Percentiles rank a stretch among this genome's conserved stretches.
These are phyloP conservation scores for Ilyonectria sp. DNA, from an alignment of 2,329 filamentous ascomycete species.

Conservation along the genomic window DNA sequence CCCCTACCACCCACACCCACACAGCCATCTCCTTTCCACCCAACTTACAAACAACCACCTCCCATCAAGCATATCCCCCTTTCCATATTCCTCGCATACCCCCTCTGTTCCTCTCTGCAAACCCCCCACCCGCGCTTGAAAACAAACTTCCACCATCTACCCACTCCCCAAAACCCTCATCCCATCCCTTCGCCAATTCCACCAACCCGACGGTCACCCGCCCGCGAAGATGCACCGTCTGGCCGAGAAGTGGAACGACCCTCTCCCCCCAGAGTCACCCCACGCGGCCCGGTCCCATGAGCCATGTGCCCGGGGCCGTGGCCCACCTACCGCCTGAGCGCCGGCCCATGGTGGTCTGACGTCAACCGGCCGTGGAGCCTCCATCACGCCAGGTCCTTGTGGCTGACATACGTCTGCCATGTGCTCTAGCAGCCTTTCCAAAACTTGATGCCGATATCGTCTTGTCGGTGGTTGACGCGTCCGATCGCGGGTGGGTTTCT, in stretches of 20 bases:
- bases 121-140: not conserved
- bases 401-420: constrained; percentile 35
- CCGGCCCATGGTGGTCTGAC: constrained; percentile 47
- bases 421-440: constrained; percentile 7
- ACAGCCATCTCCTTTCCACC: not conserved
- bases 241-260: constrained; percentile 30
- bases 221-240: constrained; percentile 2
- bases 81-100: not conserved
- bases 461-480: not conserved
- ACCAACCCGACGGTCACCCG: not conserved
- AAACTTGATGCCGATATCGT: not conserved
- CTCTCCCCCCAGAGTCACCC: not conserved
- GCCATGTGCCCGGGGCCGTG: constrained; percentile 8
- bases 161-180: not conserved
- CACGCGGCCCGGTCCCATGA: constrained; percentile 14
- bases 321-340: constrained; percentile 38
- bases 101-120: not conserved
- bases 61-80: not conserved
- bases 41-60: not conserved
- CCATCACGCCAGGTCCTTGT: constrained; percentile 40
- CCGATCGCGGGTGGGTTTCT: not conserved
- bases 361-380: constrained; percentile 22
- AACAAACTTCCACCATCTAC: not conserved
- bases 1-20: not conserved
- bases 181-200: not conserved